Evolutionary conservation across 2,329 filamentous ascomycete genomes (phyloP), one percentile per base, ranked within the genome.

Genomic region (Colletotrichum brevisporum): DNA sequence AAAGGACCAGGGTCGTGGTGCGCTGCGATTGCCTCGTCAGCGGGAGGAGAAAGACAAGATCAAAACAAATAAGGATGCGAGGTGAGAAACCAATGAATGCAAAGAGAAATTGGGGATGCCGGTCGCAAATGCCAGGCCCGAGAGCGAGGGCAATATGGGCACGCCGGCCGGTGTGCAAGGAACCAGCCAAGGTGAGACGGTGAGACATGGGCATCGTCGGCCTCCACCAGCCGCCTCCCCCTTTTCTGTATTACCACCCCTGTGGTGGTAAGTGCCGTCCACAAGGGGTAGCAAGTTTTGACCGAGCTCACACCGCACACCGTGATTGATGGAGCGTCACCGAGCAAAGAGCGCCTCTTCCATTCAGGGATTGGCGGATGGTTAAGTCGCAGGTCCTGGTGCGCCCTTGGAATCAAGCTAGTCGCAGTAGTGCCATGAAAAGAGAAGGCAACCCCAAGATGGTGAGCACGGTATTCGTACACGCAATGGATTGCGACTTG

Each of bases 31-130:
- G 66, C 62, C 55, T 67, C 52, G 55, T 71, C 69, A 75, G 72
- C 71, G 74, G 75, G 73, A 76, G 74, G 75, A 73, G 69, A 69
- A 69, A 68, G 57, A 24, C 53, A 67, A 60, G 70, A 73, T 69
- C 69, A 72, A 72, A 74, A 71, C 59, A 71, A 71, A 52, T 43
- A 24, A 61, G 67, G 55, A 41, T 52, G 27, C 27, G 12, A 61
- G 55, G 67, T 66, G 55, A 61, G 43, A 61, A 10, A 8, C 67
- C 67, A 69, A 69, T 69, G 67, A 53, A 58, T 55, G 63, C 21
- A n/a, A n/a, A 15, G 45, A 16, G 55, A 67, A 57, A 61, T 52
- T 52, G 56, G 18, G 51, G 56, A 57, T 67, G 62, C 36, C 63
- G 63, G 62, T 24, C 51, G 4, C 43, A 52, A 56, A 56, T 52